Percentiles rank a stretch among this genome's conserved stretches.
Conservation (phyloP, 805 yeast genomes). For the Kurtzmaniella cleridarum region DNA sequence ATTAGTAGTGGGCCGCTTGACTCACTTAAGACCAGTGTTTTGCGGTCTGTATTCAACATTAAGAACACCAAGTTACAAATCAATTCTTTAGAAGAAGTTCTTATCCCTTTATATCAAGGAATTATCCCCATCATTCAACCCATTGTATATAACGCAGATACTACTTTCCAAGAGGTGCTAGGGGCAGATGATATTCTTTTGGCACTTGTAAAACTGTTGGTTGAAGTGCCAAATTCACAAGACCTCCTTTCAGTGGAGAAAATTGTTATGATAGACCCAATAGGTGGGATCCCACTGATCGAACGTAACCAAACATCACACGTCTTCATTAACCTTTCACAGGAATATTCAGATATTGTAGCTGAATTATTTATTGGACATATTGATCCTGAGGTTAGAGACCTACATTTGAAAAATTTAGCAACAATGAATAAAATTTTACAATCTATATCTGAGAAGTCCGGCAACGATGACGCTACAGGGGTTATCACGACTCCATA, state of each 20-base stretch:
- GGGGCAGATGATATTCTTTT: constrained; percentile 19
- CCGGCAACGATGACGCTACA: constrained; percentile 44
- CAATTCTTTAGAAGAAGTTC: constrained; percentile 21
- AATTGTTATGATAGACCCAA: constrained; percentile 67
- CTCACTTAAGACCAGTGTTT: constrained; percentile 18
- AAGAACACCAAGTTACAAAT: constrained; percentile 10
- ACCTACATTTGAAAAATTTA: constrained; percentile 61
- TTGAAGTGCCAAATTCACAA: constrained; percentile 10
- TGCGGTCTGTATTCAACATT: constrained; percentile 21
- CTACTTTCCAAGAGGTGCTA: constrained; percentile 21
- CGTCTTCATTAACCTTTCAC: constrained; percentile 78
- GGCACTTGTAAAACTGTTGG: constrained; percentile 19
- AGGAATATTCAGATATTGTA: constrained; percentile 65
- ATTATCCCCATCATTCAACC: constrained; percentile 68
- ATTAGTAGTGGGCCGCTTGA: constrained; percentile 12
- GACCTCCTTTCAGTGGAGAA: constrained; percentile 66
- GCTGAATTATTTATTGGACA: constrained; percentile 61
- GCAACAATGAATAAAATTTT: constrained; percentile 58
- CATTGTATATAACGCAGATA: constrained; percentile 34
- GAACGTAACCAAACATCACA: constrained; percentile 81
- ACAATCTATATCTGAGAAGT: constrained; percentile 39
- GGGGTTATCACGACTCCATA: constrained; percentile 85
- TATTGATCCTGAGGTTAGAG: constrained; percentile 38
- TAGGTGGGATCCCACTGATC: constrained; percentile 88
- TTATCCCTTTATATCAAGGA: constrained; percentile 39